Conservation (phyloP, 2,329 filamentous ascomycete species). For the Colletotrichum zoysiae region DNA sequence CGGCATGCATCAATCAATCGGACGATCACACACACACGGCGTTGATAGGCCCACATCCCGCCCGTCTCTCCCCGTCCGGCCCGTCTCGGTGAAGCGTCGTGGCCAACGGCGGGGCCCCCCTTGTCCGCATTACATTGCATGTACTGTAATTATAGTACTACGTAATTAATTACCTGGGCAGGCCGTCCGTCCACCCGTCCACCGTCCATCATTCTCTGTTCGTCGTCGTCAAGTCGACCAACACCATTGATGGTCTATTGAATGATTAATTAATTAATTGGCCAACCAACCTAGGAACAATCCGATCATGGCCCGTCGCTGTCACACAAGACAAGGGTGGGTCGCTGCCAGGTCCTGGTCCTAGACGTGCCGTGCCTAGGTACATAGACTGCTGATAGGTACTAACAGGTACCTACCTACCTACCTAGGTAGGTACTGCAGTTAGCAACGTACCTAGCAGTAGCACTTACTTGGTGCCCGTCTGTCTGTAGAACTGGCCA, state of each 20-base stretch:
- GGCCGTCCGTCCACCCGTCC: background rate
- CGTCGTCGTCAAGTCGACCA: background rate
- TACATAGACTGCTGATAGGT: too few species aligned
- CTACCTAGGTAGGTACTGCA: too few species aligned
- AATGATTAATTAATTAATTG: background rate
- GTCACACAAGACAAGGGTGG: background rate
- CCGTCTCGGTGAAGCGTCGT: slow-evolving; percentile 2
- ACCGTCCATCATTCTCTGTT: background rate
- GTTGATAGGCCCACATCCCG: background rate
- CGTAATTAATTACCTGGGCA: too few species aligned
- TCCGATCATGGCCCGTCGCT: background rate
- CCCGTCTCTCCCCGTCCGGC: background rate
- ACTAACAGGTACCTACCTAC: too few species aligned
- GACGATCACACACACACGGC: background rate
- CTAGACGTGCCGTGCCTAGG: background rate
- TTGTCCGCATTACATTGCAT: too few species aligned
- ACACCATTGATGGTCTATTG: background rate
- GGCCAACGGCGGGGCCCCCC: background rate
- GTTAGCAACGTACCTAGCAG: too few species aligned
- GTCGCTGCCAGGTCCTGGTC: background rate
- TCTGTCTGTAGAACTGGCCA: background rate
- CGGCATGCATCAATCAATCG: background rate
- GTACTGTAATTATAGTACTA: too few species aligned
- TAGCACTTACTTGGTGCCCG: background rate
- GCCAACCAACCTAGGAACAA: background rate